A percentile compares a stretch with the other conserved stretches of the same genome.
These are phyloP conservation scores for Malassezia slooffiae DNA, from an alignment of 1,284 basidiomycete genomes.

Conservation along the genomic window DNA sequence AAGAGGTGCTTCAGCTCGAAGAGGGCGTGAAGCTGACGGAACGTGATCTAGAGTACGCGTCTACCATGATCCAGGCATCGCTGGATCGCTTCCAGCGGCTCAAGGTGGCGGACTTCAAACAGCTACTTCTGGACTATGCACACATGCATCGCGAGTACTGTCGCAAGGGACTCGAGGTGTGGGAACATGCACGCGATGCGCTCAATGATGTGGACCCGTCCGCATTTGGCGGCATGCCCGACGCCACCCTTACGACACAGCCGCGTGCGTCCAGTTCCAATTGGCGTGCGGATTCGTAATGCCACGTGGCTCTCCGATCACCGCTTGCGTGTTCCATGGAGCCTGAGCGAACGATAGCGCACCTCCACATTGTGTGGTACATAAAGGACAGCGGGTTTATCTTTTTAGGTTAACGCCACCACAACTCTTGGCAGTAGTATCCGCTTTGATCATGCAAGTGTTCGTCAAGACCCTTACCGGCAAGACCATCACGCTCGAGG, in stretches of 20 bases:
- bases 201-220: not conserved
- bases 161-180: slow-evolving; percentile 57
- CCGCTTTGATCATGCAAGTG: slow-evolving; percentile 35
- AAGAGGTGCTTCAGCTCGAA: slow-evolving; percentile 58
- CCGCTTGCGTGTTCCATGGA: slow-evolving; percentile 14
- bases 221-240: slow-evolving; percentile 8
- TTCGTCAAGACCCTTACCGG: slow-evolving; percentile 46
- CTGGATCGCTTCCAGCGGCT: slow-evolving; percentile 95
- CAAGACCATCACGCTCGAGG: slow-evolving; percentile 48
- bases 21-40: slow-evolving; percentile 34
- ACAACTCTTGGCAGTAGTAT: not conserved
- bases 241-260: slow-evolving; percentile 1
- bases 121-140: slow-evolving; percentile 83
- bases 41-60: slow-evolving; percentile 75
- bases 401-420: not conserved
- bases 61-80: slow-evolving; percentile 90
- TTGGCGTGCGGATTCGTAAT: not conserved
- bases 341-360: not conserved
- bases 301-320: slow-evolving; percentile 10
- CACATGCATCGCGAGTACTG: slow-evolving; percentile 88
- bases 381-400: not conserved
- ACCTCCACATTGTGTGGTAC: slow-evolving; percentile 9
- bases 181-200: slow-evolving; percentile 2
- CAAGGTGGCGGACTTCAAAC: slow-evolving; percentile 86
- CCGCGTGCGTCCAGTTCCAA: not conserved